phyloP scores from a whole-genome alignment of 805 yeast genomes.

The Barnettozyma populi region DNA sequence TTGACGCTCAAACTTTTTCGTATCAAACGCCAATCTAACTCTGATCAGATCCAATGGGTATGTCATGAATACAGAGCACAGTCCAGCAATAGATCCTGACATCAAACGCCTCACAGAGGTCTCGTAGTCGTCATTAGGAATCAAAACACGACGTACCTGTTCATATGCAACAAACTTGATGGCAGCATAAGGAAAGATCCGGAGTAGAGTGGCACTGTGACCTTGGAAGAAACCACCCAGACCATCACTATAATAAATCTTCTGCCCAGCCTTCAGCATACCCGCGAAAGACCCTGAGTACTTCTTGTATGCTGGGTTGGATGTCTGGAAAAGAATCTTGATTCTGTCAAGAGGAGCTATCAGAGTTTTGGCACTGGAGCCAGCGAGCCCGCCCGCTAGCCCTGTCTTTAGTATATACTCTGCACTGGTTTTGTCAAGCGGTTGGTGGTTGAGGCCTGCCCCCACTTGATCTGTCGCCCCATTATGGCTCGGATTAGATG shows the following conservation, averaged over 20 bases:
- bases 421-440: constrained; percentile 35
- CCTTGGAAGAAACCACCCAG: constrained; percentile 84
- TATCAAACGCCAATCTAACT: constrained; percentile 88
- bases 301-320: constrained; percentile 80
- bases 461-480: background rate
- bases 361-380: constrained; percentile 91
- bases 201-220: constrained; percentile 84
- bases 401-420: constrained; percentile 84
- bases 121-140: constrained; percentile 70
- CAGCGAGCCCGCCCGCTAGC: constrained; percentile 92
- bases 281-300: constrained; percentile 81
- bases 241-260: constrained; percentile 69
- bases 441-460: background rate
- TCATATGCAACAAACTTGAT: constrained; percentile 95
- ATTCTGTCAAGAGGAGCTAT: constrained; percentile 95
- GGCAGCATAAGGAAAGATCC: constrained; percentile 96
- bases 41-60: constrained; percentile 90
- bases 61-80: constrained; percentile 79
- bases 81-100: constrained; percentile 89
- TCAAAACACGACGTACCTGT: constrained; percentile 74
- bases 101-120: constrained; percentile 74
- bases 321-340: constrained; percentile 90
- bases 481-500: constrained; percentile 6
- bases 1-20: constrained; percentile 30
- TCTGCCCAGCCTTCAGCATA: constrained; percentile 61